Conservation (phyloP, 306 rosid species). For the Rubus parviflorus region DNA sequence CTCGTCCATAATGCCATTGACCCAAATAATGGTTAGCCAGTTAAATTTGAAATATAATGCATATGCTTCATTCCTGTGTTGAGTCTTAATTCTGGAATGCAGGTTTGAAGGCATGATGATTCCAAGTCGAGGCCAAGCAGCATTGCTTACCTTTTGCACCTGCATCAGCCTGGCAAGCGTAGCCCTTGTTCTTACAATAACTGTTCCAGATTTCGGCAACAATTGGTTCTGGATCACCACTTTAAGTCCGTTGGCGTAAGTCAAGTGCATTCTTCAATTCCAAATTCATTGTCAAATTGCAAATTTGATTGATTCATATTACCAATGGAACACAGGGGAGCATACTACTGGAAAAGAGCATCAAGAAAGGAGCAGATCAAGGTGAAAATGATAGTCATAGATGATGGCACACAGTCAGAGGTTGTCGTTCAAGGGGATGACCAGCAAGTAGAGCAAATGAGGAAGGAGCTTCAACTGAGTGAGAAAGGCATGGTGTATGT, state of each 20-base stretch:
- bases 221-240: constrained; percentile 80
- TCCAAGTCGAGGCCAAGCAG: constrained; percentile 87
- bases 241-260: constrained; percentile 92
- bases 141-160: constrained; percentile 81
- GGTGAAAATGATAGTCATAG: constrained; percentile 63
- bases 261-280: constrained; percentile 1
- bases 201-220: constrained; percentile 80
- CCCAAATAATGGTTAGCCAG: not conserved
- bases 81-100: constrained; percentile 16
- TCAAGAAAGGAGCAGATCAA: constrained; percentile 81
- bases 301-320: not conserved
- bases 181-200: constrained; percentile 90
- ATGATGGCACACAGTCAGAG: constrained; percentile 57
- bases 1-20: not conserved
- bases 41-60: not conserved
- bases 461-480: constrained; percentile 69
- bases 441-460: constrained; percentile 81
- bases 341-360: constrained; percentile 75
- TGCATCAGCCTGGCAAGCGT: constrained; percentile 88
- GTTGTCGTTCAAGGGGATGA: constrained; percentile 80
- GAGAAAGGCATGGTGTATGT: constrained; percentile 88
- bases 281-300: not conserved
- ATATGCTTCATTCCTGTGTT: not conserved
- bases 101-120: constrained; percentile 95
- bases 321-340: constrained; percentile 52